A percentile compares a stretch with the other conserved stretches of the same genome.
Conservation (phyloP, 805 yeast species). For the Metschnikowia orientalis region DNA sequence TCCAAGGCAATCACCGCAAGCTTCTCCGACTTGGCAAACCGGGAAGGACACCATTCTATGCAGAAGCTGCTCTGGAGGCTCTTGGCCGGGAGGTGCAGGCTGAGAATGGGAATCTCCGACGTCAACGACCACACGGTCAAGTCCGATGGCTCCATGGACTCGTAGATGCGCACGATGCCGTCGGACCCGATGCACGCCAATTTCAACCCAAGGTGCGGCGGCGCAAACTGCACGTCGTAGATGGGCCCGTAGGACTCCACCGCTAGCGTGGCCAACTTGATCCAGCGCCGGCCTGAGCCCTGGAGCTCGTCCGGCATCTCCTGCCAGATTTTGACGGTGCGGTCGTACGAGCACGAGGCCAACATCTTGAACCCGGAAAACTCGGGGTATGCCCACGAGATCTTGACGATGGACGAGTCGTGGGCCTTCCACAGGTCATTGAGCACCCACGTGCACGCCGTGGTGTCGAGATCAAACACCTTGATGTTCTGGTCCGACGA, state of each 20-base stretch:
- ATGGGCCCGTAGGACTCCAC: slow-evolving; percentile 81
- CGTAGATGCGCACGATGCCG: slow-evolving; percentile 80
- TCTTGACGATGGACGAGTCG: slow-evolving; percentile 76
- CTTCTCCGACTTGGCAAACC: slow-evolving; percentile 68
- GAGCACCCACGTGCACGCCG: slow-evolving; percentile 70
- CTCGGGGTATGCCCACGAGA: slow-evolving; percentile 94
- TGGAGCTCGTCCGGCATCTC: slow-evolving; percentile 75
- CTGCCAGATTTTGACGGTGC: slow-evolving; percentile 87
- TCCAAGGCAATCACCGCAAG: slow-evolving; percentile 81
- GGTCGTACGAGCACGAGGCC: slow-evolving; percentile 86
- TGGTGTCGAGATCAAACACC: slow-evolving; percentile 71
- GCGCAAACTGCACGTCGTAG: slow-evolving; percentile 87
- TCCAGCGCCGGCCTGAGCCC: slow-evolving; percentile 84
- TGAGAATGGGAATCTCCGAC: slow-evolving; percentile 63
- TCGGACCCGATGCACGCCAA: slow-evolving; percentile 87
- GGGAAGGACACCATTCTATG: slow-evolving; percentile 86
- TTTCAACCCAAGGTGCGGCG: slow-evolving; percentile 74
- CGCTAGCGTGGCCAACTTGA: slow-evolving; percentile 65
- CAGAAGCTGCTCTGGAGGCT: slow-evolving; percentile 83
- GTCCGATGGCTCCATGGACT: slow-evolving; percentile 86
- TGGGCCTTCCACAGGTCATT: slow-evolving; percentile 95
- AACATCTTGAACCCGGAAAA: slow-evolving; percentile 69
- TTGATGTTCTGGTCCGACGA: slow-evolving; percentile 92
- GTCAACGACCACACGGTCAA: slow-evolving; percentile 76
- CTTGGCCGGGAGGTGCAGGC: slow-evolving; percentile 64